Evolutionary conservation across 164 flowering plant species (phyloP).

Genomic region (Aristolochia californica): DNA sequence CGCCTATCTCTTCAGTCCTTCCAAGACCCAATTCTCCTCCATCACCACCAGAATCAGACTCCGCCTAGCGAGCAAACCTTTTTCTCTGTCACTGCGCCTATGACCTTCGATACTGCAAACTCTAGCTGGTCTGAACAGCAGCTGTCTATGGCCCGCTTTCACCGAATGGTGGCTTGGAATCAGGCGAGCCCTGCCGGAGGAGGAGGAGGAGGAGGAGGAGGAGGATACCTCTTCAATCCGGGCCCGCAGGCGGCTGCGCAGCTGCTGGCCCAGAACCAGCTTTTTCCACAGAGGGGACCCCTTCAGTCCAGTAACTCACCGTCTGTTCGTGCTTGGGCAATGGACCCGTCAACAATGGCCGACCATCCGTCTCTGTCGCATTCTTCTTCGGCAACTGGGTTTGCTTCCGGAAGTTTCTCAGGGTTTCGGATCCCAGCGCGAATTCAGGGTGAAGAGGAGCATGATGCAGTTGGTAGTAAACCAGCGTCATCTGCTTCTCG

Average conservation of each 20-base stretch:
- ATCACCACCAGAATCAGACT: slow-evolving; percentile 17
- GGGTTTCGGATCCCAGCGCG: slow-evolving; percentile 86
- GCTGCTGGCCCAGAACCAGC: slow-evolving; percentile 44
- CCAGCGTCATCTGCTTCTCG: slow-evolving; percentile 78
- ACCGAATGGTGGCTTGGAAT: slow-evolving; percentile 54
- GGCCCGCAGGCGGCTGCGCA: slow-evolving; percentile 30
- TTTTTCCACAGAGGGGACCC: slow-evolving; percentile 97
- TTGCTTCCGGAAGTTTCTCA: slow-evolving; percentile 60
- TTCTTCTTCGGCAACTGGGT: slow-evolving; percentile 41
- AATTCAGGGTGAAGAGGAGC: slow-evolving; percentile 82
- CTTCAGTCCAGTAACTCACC: slow-evolving; percentile 99
- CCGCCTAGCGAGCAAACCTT: slow-evolving; percentile 20
- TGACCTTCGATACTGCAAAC: slow-evolving; percentile 35
- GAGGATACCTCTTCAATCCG: slow-evolving; percentile 35
- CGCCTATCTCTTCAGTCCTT: slow-evolving; percentile 58
- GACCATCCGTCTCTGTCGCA: slow-evolving; percentile 23
- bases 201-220: no score
- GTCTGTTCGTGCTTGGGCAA: slow-evolving; percentile 80
- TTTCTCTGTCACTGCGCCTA: slow-evolving; percentile 25
- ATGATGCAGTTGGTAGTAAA: slow-evolving; percentile 55
- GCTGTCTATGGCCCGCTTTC: slow-evolving; percentile 47
- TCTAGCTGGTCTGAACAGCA: slow-evolving; percentile 47
- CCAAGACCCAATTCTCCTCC: slow-evolving; percentile 27
- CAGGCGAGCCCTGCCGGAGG: slow-evolving; percentile 22
- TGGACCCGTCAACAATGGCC: slow-evolving; percentile 29